Base-by-base conservation (phyloP, 2,329 filamentous ascomycete genomes). In the Aspergillus tamarii region DNA sequence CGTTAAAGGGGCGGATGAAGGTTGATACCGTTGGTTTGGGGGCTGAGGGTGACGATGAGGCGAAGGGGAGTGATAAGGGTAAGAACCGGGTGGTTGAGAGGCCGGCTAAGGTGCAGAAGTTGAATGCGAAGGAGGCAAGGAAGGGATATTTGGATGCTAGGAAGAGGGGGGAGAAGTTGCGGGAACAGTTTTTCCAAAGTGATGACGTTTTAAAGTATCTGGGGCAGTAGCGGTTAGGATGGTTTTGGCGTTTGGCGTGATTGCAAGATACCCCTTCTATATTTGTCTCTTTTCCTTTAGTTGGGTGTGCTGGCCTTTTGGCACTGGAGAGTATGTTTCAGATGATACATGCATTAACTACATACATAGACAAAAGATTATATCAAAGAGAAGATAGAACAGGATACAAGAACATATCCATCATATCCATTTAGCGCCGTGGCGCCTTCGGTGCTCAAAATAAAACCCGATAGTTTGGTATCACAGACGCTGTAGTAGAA, bases 121-220 rank as follows among this genome's bases (percentile, higher is more conserved):
- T 93, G 64, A 89, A 90, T 76, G 89, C 90, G n/a, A 91, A 89
- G 70, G 87, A 91, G 76, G 83, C 89, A 45, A 84, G 87, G 70
- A 88, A 87, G 74, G 77, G 84, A 73, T 87, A 87, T 3, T 78
- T 82, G 50, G 86, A 88, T 66, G 88, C 89, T 62, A 89, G 83
- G 78, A 87, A 80, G 74, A 88, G 83, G 65, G 83, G 84, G 21
- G 86, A 91, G 64, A 87, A 80, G 71, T 75, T 97, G 64, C 84
- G 88, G 67, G 83, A 87, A 69, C 84, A 91, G 79, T 90, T 97
- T 66, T 94, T 91, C 77, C 85, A 87, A 23, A 89, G 87, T 68
- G 85, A 91, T n/a, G 90, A 94, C 68, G 81, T 96, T 60, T 87
- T 93, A 71, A 87, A 84, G 72, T 95, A 96, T 74, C 78, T 96